Conservation (phyloP, 2,329 filamentous ascomycete species). For the Colletotrichum melonis region DNA sequence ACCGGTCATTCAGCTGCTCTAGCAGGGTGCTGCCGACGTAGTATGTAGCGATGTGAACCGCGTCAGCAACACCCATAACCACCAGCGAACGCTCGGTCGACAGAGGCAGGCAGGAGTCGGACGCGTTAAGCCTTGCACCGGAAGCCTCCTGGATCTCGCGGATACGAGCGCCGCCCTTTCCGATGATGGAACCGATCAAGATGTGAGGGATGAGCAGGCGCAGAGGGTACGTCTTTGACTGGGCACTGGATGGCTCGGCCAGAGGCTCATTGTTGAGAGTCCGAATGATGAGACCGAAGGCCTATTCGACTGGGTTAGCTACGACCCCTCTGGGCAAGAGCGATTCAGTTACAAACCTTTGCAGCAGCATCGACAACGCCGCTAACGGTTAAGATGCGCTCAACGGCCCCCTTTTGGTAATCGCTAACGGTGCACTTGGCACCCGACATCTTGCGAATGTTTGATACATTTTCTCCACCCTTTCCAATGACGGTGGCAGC, state of each 20-base stretch:
- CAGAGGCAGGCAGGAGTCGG: constrained; percentile 91
- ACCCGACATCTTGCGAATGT: constrained; percentile 93
- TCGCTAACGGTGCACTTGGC: constrained; percentile 99
- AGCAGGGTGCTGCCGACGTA: constrained; percentile 98
- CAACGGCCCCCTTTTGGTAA: constrained; percentile 95
- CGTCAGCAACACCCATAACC: constrained; percentile 96
- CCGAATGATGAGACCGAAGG: constrained; percentile 97
- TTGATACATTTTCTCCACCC: constrained; percentile 97
- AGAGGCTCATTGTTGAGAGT: constrained; percentile 98
- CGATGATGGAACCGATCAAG: constrained; percentile 97
- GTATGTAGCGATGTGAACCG: constrained; percentile 98
- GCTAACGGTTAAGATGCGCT: constrained; percentile 97
- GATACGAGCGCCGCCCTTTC: constrained; percentile 94
- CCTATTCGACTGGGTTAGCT: constrained; percentile 60
- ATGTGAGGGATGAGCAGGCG: constrained; percentile 96
- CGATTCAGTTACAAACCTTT: constrained; percentile 71
- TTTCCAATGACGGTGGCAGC: constrained; percentile 98
- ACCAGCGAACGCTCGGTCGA: constrained; percentile 98
- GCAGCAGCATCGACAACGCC: constrained; percentile 96
- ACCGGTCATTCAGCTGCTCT: constrained; percentile 96
- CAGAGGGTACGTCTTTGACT: constrained; percentile 97
- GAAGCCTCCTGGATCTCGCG: constrained; percentile 99
- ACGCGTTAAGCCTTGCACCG: constrained; percentile 94
- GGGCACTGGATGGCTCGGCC: constrained; percentile 85
- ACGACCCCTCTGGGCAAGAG: background rate